phyloP scores from a whole-genome alignment of 1,284 basidiomycete species.

The Cystobasidium sp. region DNA sequence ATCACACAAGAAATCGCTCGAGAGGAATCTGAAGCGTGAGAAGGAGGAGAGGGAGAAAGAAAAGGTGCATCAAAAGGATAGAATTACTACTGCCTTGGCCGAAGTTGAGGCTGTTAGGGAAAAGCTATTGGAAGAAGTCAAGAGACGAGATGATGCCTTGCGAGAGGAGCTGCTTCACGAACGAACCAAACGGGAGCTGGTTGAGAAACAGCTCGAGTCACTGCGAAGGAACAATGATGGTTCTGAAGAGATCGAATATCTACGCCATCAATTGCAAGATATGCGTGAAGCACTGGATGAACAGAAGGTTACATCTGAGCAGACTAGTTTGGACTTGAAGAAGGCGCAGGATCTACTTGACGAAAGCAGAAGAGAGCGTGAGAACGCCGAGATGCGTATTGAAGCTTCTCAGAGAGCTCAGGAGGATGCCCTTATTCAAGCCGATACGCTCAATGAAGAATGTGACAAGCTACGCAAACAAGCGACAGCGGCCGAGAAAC shows the following conservation, averaged over 20 bases:
- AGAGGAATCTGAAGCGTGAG: conserved; percentile 11
- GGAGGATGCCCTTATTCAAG: conserved; percentile 10
- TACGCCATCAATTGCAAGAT: conserved; percentile 6
- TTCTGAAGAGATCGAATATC: conserved; percentile 22
- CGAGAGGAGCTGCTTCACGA: conserved; percentile 31
- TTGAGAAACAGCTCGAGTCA: conserved; percentile 17
- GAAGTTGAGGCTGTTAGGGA: conserved; percentile 27
- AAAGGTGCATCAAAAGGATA: background rate
- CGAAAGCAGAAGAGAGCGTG: background rate
- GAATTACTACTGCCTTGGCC: conserved; percentile 12
- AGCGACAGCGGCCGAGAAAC: conserved; percentile 24
- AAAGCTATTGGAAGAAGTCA: conserved; percentile 22
- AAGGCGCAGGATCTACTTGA: background rate
- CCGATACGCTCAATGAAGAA: conserved; percentile 3
- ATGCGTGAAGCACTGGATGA: conserved; percentile 16
- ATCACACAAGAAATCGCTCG: conserved; percentile 15
- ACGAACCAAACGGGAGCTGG: conserved; percentile 18
- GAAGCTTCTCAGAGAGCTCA: conserved; percentile 7
- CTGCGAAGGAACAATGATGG: conserved; percentile 6
- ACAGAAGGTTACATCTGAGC: background rate
- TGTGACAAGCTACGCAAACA: conserved; percentile 28
- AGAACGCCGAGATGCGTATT: background rate
- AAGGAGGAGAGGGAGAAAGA: conserved; percentile 25
- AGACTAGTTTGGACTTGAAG: background rate
- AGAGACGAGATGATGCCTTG: conserved; percentile 27